Conservation (phyloP, 73 alveolate genomes). For the Paramecium sonneborni region DNA sequence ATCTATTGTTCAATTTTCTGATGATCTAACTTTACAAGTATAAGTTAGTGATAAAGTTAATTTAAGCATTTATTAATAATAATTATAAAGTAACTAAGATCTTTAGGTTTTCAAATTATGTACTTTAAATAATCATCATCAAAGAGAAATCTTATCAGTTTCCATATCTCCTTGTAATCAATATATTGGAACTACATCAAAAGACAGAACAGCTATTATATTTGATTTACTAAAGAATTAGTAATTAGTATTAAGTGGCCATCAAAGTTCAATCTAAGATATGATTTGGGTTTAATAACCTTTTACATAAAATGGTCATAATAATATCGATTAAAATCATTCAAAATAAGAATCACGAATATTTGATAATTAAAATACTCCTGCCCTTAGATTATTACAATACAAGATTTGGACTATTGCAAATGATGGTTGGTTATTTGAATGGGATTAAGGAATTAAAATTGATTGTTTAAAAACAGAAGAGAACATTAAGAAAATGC, state of each 20-base stretch:
- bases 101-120: neutral
- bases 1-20: neutral
- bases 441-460: neutral
- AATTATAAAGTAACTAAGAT: neutral
- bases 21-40: neutral
- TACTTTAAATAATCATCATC: neutral
- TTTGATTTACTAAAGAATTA: neutral
- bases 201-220: neutral
- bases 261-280: neutral
- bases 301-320: neutral
- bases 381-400: neutral
- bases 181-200: neutral
- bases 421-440: neutral
- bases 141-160: neutral
- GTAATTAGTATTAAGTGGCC: neutral
- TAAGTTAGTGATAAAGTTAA: neutral
- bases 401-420: neutral
- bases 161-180: slow-evolving; percentile 26
- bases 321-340: neutral
- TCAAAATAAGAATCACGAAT: neutral
- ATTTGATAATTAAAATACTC: too few species aligned
- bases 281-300: neutral
- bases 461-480: neutral
- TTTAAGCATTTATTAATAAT: neutral
- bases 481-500: neutral